Evolutionary conservation across 805 yeast genomes (phyloP), one percentile per base, ranked within the genome.

Genomic region (Lipomyces orientalis): DNA sequence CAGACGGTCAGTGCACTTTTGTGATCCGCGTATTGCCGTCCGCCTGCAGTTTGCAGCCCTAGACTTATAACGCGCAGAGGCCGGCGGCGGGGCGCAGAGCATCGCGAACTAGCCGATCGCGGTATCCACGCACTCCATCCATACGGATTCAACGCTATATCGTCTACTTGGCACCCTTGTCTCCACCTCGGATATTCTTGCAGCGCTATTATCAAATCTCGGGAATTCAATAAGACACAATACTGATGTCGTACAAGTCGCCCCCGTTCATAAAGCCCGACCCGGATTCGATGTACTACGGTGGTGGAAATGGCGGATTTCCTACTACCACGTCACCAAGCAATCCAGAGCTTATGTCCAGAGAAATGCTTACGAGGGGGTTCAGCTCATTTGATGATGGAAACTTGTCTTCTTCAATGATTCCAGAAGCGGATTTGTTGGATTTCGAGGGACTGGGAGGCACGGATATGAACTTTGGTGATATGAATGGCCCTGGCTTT

Each of bases 241-340:
- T 52, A 52, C n/a, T 8, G 19, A 69, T 69, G 72, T 64, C 67
- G 29, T 69, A 69, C 43, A 60, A 64, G 34, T 64, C 70, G 14
- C 70, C 70, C 43, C 68, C 71, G 49, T 69, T 58, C 60, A 69
- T 69, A 57, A 69, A 69, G 52, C 71, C 72, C 16, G 72, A 69
- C 46, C 72, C 72, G 46, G 72, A 69, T 37, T 57, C 60, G 22
- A 31, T 29, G 34, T 54, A 29, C 34, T 54, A 49, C 52, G 49
- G 22, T 22, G 55, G 1, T 7, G 29, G 62, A 14, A 54, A 25
- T 10, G 25, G 43, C 51, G 51, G 52, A 29, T n/a, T 7, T 25
- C 57, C 65, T 16, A 22, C 58, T 5, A 60, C 14, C 12, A n/a
- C 62, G 9, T 22, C 19, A 34, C 43, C 54, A 14, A 49, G 37